phyloP scores from a whole-genome alignment of 2,329 filamentous ascomycete species.

The Meredithiella fracta region DNA sequence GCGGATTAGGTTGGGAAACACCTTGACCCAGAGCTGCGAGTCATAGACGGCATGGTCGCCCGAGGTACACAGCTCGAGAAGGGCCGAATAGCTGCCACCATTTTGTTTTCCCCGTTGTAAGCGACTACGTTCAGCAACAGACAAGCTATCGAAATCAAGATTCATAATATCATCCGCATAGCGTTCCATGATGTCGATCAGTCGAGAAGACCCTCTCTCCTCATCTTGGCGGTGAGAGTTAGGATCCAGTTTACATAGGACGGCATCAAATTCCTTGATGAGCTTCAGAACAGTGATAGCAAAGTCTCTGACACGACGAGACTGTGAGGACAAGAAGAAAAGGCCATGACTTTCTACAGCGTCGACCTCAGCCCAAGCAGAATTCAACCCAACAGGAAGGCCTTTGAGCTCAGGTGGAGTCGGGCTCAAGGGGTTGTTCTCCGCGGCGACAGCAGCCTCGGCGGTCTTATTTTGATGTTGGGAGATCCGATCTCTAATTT shows the following conservation, averaged over 20 bases:
- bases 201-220: conserved; percentile 42
- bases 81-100: conserved; percentile 64
- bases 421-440: conserved; percentile 21
- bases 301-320: conserved; percentile 71
- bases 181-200: conserved; percentile 85
- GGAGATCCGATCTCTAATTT: conserved; percentile 85
- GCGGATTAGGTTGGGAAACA: conserved; percentile 87
- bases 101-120: conserved; percentile 79
- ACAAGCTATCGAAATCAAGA: conserved; percentile 79
- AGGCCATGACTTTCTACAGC: conserved; percentile 92
- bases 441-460: conserved; percentile 49
- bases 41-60: conserved; percentile 68
- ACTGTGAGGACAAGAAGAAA: conserved; percentile 95
- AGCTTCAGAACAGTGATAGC: conserved; percentile 83
- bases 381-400: conserved; percentile 68
- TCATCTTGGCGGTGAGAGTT: neutral
- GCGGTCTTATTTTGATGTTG: conserved; percentile 78
- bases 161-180: conserved; percentile 80
- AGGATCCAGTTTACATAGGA: conserved; percentile 48
- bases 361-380: conserved; percentile 83
- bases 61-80: conserved; percentile 89
- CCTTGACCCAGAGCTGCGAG: conserved; percentile 89
- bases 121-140: conserved; percentile 80
- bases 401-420: conserved; percentile 46
- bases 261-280: conserved; percentile 84